phyloP scores from a whole-genome alignment of 2,329 filamentous ascomycete species.

The Coleophoma cylindrospora region DNA sequence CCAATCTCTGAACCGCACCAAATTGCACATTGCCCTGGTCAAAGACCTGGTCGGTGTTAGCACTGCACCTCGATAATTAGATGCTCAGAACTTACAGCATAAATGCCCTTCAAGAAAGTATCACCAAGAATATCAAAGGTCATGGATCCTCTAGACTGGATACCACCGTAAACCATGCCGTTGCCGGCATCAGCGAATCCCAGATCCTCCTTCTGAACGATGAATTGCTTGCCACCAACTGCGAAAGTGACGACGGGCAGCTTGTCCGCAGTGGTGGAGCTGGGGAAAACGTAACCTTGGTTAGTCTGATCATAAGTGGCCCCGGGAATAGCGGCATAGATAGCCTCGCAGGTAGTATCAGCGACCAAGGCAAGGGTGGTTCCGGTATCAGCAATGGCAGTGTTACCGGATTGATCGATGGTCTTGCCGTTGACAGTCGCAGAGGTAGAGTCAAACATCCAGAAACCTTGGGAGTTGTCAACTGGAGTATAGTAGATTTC shows the following conservation, averaged over 20 bases:
- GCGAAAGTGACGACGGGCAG: slow-evolving; percentile 59
- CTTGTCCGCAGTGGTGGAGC: slow-evolving; percentile 39
- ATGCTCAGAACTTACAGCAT: slow-evolving; percentile 39
- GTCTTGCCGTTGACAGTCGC: slow-evolving; percentile 52
- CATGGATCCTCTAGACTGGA: slow-evolving; percentile 50
- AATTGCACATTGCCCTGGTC: slow-evolving; percentile 52
- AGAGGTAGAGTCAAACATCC: slow-evolving; percentile 56
- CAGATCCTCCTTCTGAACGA: slow-evolving; percentile 54
- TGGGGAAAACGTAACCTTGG: slow-evolving; percentile 63
- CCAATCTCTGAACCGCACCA: slow-evolving; percentile 45
- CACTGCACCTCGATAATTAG: background rate
- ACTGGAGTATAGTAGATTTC: slow-evolving; percentile 56
- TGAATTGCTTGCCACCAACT: slow-evolving; percentile 54
- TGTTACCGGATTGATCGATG: slow-evolving; percentile 48
- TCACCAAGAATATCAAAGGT: slow-evolving; percentile 54
- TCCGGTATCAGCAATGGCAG: slow-evolving; percentile 67
- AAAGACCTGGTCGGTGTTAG: slow-evolving; percentile 40
- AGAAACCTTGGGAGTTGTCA: slow-evolving; percentile 63
- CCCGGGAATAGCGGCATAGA: slow-evolving; percentile 61
- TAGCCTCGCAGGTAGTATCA: slow-evolving; percentile 52
- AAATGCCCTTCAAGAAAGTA: slow-evolving; percentile 53
- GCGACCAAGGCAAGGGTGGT: slow-evolving; percentile 63
- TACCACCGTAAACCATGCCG: slow-evolving; percentile 52
- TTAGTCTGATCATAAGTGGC: slow-evolving; percentile 47
- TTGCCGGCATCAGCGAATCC: slow-evolving; percentile 47